Conservation (phyloP, 1,284 basidiomycete species). For the Puccinia sorghi region DNA sequence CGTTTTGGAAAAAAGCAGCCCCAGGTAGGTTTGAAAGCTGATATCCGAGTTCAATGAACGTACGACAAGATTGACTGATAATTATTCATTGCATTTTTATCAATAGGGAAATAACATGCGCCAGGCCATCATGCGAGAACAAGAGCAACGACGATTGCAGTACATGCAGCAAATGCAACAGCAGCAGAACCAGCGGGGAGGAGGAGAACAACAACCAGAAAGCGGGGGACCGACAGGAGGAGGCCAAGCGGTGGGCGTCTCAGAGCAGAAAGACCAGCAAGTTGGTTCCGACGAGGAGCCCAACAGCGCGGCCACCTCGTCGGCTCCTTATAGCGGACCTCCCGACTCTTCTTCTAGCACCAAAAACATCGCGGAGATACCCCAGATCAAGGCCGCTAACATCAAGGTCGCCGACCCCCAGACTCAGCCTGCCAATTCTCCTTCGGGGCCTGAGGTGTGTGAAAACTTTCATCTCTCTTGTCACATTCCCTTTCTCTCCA, state of each 20-base stretch:
- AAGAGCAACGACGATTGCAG: slow-evolving; percentile 6
- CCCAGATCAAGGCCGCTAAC: background rate
- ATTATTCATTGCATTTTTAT: background rate
- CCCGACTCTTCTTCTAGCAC: background rate
- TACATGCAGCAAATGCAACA: slow-evolving; percentile 14
- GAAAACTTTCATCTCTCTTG: too few species aligned
- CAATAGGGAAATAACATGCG: slow-evolving; percentile 16
- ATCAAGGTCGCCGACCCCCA: slow-evolving; percentile 1
- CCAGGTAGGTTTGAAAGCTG: background rate
- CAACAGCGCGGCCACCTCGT: background rate
- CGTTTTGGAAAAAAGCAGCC: background rate
- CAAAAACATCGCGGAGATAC: background rate
- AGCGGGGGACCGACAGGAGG: background rate
- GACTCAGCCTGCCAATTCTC: background rate
- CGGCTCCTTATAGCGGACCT: background rate
- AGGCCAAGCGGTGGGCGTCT: background rate
- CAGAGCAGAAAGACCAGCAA: background rate
- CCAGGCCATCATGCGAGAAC: slow-evolving; percentile 8
- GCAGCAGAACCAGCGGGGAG: background rate
- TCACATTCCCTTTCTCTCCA: background rate
- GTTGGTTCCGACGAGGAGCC: background rate
- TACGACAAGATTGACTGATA: background rate
- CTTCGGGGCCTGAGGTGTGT: background rate
- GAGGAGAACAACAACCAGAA: background rate
- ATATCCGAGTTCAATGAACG: background rate